phyloP scores from a whole-genome alignment of 345 rosid species.

The Adansonia digitata region DNA sequence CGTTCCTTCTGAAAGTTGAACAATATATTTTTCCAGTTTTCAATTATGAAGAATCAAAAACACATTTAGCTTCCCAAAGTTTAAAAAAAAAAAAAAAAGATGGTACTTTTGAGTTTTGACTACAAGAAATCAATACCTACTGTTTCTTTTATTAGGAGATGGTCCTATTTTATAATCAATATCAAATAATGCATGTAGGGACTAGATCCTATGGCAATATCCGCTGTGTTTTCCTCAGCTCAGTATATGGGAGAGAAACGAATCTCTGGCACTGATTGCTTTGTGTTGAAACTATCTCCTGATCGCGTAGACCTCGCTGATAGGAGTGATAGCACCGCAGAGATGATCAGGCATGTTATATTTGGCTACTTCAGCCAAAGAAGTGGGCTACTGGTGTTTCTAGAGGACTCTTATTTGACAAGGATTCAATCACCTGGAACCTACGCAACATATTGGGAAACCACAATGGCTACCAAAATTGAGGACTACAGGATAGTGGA shows the following conservation, averaged over 20 bases:
- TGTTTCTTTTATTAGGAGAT: background rate
- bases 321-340: slow-evolving; percentile 79
- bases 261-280: slow-evolving; percentile 58
- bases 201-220: slow-evolving; percentile 79
- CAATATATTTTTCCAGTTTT: background rate
- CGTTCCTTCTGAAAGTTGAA: background rate
- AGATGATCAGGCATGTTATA: slow-evolving; percentile 84
- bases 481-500: slow-evolving; percentile 70
- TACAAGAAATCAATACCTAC: background rate
- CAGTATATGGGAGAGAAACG: slow-evolving; percentile 85
- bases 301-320: slow-evolving; percentile 63
- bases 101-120: background rate
- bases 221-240: slow-evolving; percentile 71
- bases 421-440: slow-evolving; percentile 85
- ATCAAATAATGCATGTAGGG: slow-evolving; percentile 47
- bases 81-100: too few species aligned
- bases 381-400: slow-evolving; percentile 64
- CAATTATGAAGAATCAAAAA: background rate
- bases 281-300: slow-evolving; percentile 71
- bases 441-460: slow-evolving; percentile 85
- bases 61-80: background rate
- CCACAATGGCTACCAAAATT: slow-evolving; percentile 69
- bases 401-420: slow-evolving; percentile 65
- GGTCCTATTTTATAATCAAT: background rate
- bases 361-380: slow-evolving; percentile 94